A percentile compares a stretch with the other conserved stretches of the same genome.
phyloP scores from a whole-genome alignment of 2,329 filamentous ascomycete species.

The Neoascochyta sp. region DNA sequence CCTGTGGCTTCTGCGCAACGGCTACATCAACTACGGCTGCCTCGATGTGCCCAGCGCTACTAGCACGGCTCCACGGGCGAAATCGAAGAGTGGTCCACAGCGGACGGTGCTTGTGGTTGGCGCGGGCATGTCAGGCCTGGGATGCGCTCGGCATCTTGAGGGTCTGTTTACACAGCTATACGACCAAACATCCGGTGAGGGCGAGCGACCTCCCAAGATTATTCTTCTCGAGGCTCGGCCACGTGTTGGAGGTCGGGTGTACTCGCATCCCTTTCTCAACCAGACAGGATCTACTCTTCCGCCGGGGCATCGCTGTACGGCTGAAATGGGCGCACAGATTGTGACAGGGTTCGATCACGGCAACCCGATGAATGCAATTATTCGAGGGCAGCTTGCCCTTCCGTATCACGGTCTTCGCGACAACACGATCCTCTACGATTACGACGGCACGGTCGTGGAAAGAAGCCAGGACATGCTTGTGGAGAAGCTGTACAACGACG shows the following conservation, averaged over 20 bases:
- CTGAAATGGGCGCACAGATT: slow-evolving; percentile 97
- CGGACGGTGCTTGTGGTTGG: slow-evolving; percentile 84
- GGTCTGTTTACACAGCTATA: slow-evolving; percentile 78
- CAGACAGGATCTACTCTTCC: slow-evolving; percentile 53
- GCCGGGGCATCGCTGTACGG: slow-evolving; percentile 64
- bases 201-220: slow-evolving; percentile 68
- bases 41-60: slow-evolving; percentile 61
- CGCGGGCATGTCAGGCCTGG: slow-evolving; percentile 89
- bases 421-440: slow-evolving; percentile 85
- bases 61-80: slow-evolving; percentile 32
- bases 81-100: slow-evolving; percentile 49
- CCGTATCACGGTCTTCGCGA: slow-evolving; percentile 78
- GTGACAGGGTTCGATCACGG: slow-evolving; percentile 95
- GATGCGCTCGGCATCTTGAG: slow-evolving; percentile 87
- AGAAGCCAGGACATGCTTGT: slow-evolving; percentile 74
- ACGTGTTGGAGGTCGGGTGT: slow-evolving; percentile 86
- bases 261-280: slow-evolving; percentile 70
- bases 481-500: slow-evolving; percentile 91
- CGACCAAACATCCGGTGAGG: slow-evolving; percentile 60
- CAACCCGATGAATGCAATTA: slow-evolving; percentile 86
- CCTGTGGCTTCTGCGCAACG: slow-evolving; percentile 84
- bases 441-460: slow-evolving; percentile 73
- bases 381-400: slow-evolving; percentile 84
- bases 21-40: slow-evolving; percentile 97
- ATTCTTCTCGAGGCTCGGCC: slow-evolving; percentile 82